Base-by-base conservation (phyloP, 352 stramenopile genomes). In the Blastocystis sp. region DNA sequence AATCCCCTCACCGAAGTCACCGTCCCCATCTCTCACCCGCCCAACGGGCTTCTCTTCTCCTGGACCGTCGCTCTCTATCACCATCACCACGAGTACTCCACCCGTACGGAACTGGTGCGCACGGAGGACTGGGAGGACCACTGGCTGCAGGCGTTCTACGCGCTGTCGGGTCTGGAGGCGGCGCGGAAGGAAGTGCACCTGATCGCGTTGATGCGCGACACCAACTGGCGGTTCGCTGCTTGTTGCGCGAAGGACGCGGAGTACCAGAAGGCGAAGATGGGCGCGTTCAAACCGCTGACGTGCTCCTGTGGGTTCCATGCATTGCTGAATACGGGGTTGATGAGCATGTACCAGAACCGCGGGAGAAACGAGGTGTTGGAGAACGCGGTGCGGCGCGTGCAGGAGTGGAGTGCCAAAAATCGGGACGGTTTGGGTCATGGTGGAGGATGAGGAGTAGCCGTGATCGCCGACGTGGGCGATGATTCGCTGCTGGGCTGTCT, bases 81-180 rank as follows among this genome's bases (percentile, higher is more conserved):
- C 28, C 17, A 69, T 28, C 56, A 64, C 4, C 23, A 70, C 38
- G 17, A 60, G 7, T 84, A 84, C 45, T 67, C 74, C 0, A 84
- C 74, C 1, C 34, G 4, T n/a, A 19, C 17, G 3, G n/a, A 11
- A 2, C 48, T 17, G 5, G 14, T 14, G 48, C 48, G 48, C 14
- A 21, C 1, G 40, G 34, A 56, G 4, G 52, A 45, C 11, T 84
- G 74, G 74, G 21, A 84, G n/a, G 74, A 84, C 48, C 74, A 84
- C 23, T 84, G 74, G 74, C 61, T 84, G n/a, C 74, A 84, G 56
- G 74, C 74, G 19, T 84, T 67, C 38, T 84, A 64, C 38, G 45
- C 52, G 38, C 74, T 84, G 23, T 23, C 41, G n/a, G 53, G 43
- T 34, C 41, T 62, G 10, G 56, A 67, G 17, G 21, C 10, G 5